These are phyloP conservation scores for Sextonia rubra DNA, from an alignment of 164 flowering plant genomes.

Conservation along the genomic window DNA sequence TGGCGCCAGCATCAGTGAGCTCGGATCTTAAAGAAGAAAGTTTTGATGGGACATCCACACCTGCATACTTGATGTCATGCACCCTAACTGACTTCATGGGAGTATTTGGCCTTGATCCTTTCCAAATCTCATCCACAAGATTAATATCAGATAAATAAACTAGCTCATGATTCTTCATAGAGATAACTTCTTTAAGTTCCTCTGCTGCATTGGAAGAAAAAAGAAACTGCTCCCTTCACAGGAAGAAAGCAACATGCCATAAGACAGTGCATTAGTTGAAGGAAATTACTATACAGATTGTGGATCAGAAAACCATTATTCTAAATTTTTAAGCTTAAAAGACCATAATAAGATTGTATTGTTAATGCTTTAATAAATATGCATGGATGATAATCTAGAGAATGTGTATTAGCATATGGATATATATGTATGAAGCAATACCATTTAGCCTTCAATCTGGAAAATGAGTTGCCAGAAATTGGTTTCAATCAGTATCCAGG, in stretches of 20 bases:
- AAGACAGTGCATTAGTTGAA: conserved; percentile 20
- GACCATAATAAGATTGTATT: neutral
- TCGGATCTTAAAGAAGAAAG: conserved; percentile 66
- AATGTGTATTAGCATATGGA: neutral
- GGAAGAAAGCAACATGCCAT: conserved; percentile 39
- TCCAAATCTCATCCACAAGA: conserved; percentile 95
- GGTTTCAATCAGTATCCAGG: too few relatives aligned
- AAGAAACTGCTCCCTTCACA: conserved; percentile 93
- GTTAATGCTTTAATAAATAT: neutral
- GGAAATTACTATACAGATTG: neutral
- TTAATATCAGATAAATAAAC: conserved; percentile 60
- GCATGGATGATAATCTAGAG: neutral
- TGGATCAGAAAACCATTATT: neutral
- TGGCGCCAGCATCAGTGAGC: conserved; percentile 50
- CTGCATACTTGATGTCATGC: conserved; percentile 86
- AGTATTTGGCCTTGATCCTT: conserved; percentile 68
- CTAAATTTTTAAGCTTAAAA: neutral
- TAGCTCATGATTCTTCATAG: conserved; percentile 65
- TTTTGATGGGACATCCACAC: conserved; percentile 68
- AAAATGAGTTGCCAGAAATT: too few relatives aligned
- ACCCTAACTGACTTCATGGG: conserved; percentile 65
- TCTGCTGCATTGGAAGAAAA: conserved; percentile 93
- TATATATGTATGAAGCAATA: neutral
- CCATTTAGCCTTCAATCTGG: too few relatives aligned
- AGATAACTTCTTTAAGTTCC: conserved; percentile 65